Percentiles rank a stretch among this genome's conserved stretches.
These are phyloP conservation scores for Tremellales sp. DNA, from an alignment of 1,284 basidiomycete genomes.

Conservation along the genomic window DNA sequence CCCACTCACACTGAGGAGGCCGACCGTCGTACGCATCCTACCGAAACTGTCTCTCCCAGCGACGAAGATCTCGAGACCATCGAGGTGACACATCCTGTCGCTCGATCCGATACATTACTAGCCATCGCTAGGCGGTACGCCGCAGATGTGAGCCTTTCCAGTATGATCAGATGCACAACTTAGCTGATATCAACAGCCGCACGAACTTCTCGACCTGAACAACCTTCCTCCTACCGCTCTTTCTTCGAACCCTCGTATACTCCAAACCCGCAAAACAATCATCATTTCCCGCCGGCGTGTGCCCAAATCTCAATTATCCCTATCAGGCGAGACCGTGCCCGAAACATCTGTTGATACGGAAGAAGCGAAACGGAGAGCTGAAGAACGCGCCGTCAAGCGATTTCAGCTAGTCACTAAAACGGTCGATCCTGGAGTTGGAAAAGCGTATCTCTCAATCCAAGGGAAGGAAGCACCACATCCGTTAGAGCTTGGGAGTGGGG, in stretches of 20 bases:
- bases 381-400: slow-evolving; percentile 30
- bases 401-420: slow-evolving; percentile 44
- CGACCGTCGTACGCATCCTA: background rate
- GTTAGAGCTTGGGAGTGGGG: slow-evolving; percentile 17
- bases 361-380: slow-evolving; percentile 10
- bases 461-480: slow-evolving; percentile 8
- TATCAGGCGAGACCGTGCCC: background rate
- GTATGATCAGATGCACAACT: background rate
- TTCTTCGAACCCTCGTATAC: slow-evolving; percentile 24
- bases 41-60: background rate
- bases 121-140: slow-evolving; percentile 32
- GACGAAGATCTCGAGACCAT: slow-evolving; percentile 23
- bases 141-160: slow-evolving; percentile 30
- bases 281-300: slow-evolving; percentile 24
- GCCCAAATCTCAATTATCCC: slow-evolving; percentile 3
- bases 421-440: slow-evolving; percentile 25
- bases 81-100: slow-evolving; percentile 30
- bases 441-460: slow-evolving; percentile 21
- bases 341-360: background rate
- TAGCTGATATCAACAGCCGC: slow-evolving; percentile 17
- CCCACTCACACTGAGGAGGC: background rate
- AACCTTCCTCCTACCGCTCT: slow-evolving; percentile 25
- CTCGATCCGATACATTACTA: slow-evolving; percentile 28
- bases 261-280: slow-evolving; percentile 34
- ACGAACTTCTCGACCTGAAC: slow-evolving; percentile 31